These are phyloP conservation scores for Aeschynomene evenia DNA, from an alignment of 306 rosid genomes.

Conservation along the genomic window DNA sequence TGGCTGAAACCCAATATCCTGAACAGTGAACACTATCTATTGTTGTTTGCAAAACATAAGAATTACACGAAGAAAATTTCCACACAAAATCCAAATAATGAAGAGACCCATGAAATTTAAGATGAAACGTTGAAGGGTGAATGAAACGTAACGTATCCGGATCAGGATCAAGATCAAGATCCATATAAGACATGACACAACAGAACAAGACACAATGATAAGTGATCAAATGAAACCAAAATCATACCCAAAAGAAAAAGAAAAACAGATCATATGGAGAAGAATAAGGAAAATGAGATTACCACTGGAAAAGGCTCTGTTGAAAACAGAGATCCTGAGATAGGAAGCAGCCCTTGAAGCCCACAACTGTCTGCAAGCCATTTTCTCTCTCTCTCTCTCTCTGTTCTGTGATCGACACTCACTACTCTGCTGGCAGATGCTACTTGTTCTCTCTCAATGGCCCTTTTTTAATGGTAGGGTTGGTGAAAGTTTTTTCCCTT, in stretches of 20 bases:
- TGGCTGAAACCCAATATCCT: neutral
- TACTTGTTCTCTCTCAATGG: neutral
- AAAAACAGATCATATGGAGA: neutral
- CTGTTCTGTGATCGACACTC: neutral
- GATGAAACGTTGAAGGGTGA: neutral
- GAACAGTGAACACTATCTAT: neutral
- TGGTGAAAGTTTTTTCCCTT: neutral
- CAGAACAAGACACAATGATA: neutral
- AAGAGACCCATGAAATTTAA: neutral
- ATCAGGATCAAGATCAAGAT: slow-evolving; percentile 41
- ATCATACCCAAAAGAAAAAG: neutral
- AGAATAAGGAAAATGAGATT: neutral
- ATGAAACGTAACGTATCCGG: no score
- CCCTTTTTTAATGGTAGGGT: neutral
- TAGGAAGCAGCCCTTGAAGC: slow-evolving; percentile 66
- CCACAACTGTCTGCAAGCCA: slow-evolving; percentile 65
- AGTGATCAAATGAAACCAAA: neutral
- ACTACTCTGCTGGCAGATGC: neutral
- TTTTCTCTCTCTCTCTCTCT: neutral
- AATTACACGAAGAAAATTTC: neutral
- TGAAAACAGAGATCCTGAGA: slow-evolving; percentile 53
- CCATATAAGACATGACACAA: neutral
- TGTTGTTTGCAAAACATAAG: no score
- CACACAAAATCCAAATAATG: neutral
- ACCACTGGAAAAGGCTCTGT: slow-evolving; percentile 67